Evolutionary conservation across 2,329 filamentous ascomycete genomes (phyloP), one percentile per base, ranked within the genome.

Genomic region (Colletotrichum phormii): DNA sequence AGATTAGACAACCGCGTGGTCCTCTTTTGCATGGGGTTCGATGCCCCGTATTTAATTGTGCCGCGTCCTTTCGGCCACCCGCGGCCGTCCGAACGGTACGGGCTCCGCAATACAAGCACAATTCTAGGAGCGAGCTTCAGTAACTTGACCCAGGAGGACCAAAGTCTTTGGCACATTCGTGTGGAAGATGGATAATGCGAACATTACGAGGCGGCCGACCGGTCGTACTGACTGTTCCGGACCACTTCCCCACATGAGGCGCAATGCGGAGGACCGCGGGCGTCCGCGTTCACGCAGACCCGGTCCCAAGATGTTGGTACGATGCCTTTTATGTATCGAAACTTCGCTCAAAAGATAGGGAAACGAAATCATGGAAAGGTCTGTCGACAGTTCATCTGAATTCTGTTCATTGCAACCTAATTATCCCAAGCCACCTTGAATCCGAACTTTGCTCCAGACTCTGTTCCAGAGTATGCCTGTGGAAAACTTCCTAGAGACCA

Each of bases 11-110:
- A 6, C 42, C 6, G 11, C 18, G 26, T n/a, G 8, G 26, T 33
- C 9, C 35, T 15, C 15, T 51, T 6, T 35, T 13, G 24, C 26
- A 5, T 29, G 12, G 62, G 37, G 26, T 7, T 13, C 3, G 15
- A 7, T 18, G 49, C 5, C 65, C 57, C 46, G n/a, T 15, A 13
- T 29, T 58, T 1, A 13, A 26, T 58, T 31, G 15, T 29, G 60
- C 15, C 13, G 6, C 29, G 12, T 18, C n/a, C 26, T 15, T 31
- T 71, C 69, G 69, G 69, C 29, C 37, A 4, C 51, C 69, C 69
- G 69, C 69, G 69, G 69, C 58, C 24, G 64, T 42, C 69, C 64
- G 69, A 7, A 1, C 15, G 29, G 42, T n/a, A 35, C 18, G 55
- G 46, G 22, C 13, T 22, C 1, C 7, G 0, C n/a, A n/a, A 9